phyloP scores from a whole-genome alignment of 768 basidiomycete genomes.

The Pleurotus tuber-regium region DNA sequence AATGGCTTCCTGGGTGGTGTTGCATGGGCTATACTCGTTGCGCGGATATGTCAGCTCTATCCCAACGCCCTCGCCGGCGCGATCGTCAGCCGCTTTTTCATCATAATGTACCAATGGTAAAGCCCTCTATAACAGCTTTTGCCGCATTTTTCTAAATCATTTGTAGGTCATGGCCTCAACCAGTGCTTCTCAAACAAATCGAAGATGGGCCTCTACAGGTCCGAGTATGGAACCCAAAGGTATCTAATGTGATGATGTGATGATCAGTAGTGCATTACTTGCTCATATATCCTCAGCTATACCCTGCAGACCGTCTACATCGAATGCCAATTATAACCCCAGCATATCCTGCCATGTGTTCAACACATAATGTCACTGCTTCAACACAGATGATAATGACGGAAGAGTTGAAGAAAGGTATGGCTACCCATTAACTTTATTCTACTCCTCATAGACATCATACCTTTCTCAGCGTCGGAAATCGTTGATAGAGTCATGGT shows the following conservation, averaged over 20 bases:
- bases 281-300: constrained; percentile 51
- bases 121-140: constrained; percentile 18
- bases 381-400: constrained; percentile 97
- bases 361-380: constrained; percentile 95
- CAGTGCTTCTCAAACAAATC: constrained; percentile 95
- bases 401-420: constrained; percentile 92
- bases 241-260: no score
- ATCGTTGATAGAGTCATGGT: constrained; percentile 92
- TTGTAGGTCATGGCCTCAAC: constrained; percentile 93
- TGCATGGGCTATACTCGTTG: constrained; percentile 98
- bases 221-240: constrained; percentile 98
- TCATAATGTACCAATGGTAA: constrained; percentile 96
- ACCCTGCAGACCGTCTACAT: constrained; percentile 90
- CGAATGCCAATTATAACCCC: constrained; percentile 99
- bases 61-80: constrained; percentile 93
- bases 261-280: background rate
- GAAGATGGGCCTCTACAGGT: constrained; percentile 93
- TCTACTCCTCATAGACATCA: constrained; percentile 6
- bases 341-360: constrained; percentile 98
- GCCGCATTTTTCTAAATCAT: constrained; percentile 11
- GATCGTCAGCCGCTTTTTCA: constrained; percentile 97
- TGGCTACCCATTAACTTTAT: constrained; percentile 5
- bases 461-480: constrained; percentile 65
- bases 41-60: constrained; percentile 97
- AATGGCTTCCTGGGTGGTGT: constrained; percentile 98